Evolutionary conservation across 495 filamentous ascomycete species (phyloP).

Genomic region (Peziza echinospora): DNA sequence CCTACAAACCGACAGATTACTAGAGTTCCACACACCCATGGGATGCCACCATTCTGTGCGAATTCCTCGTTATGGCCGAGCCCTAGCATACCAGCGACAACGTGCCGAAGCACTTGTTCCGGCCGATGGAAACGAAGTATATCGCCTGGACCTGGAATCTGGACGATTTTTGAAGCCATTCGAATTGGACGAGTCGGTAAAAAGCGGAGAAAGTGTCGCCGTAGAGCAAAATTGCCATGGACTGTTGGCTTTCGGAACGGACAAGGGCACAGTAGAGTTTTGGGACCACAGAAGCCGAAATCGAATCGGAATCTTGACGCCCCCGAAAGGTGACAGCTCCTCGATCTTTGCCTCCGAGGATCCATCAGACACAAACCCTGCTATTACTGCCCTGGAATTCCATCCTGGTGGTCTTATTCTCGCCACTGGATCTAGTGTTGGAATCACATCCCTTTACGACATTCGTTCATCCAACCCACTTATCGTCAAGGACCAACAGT

Average conservation of each 20-base stretch:
- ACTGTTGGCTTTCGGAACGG: slow-evolving; percentile 85
- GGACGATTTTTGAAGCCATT: slow-evolving; percentile 74
- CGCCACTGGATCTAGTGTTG: slow-evolving; percentile 70
- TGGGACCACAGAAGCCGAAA: slow-evolving; percentile 75
- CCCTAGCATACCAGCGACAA: slow-evolving; percentile 66
- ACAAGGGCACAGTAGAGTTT: slow-evolving; percentile 83
- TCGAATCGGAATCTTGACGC: slow-evolving; percentile 52
- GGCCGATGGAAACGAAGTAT: slow-evolving; percentile 79
- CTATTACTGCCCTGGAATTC: slow-evolving; percentile 70
- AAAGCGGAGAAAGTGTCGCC: slow-evolving; percentile 71
- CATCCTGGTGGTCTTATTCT: slow-evolving; percentile 64
- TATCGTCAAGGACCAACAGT: slow-evolving; percentile 84
- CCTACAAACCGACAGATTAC: slow-evolving; percentile 68
- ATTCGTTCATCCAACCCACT: slow-evolving; percentile 69
- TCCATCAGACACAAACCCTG: slow-evolving; percentile 5
- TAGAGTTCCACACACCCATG: slow-evolving; percentile 83
- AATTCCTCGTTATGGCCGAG: slow-evolving; percentile 78
- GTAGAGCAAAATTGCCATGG: slow-evolving; percentile 83
- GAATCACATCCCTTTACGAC: slow-evolving; percentile 83
- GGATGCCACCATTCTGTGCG: slow-evolving; percentile 75
- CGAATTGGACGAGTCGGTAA: slow-evolving; percentile 62
- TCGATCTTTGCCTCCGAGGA: slow-evolving; percentile 10
- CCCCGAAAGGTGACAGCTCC: slow-evolving; percentile 15
- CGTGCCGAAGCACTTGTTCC: slow-evolving; percentile 73
- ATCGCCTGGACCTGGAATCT: slow-evolving; percentile 69